Evolutionary conservation across 192 early-diverging fungal genomes (phyloP).

Genomic region (Anaeromyces robustus): DNA sequence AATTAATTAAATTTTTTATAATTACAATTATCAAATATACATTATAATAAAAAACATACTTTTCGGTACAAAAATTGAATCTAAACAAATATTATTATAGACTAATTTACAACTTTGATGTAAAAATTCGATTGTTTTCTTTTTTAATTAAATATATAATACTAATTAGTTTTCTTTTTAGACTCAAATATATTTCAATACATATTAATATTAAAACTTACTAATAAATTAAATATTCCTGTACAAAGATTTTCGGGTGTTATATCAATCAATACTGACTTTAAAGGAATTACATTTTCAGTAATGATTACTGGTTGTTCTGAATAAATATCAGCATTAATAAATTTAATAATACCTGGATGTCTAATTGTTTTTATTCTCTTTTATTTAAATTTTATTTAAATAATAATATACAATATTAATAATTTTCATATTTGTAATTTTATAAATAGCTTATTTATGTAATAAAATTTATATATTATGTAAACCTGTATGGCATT

Average conservation of each 20-base stretch:
- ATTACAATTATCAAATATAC: too few relatives aligned
- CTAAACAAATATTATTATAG: background rate
- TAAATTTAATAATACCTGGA: background rate
- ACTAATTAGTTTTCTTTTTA: too few relatives aligned
- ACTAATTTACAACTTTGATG: background rate
- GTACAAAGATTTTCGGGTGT: background rate
- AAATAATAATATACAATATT: too few relatives aligned
- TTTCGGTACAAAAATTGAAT: background rate
- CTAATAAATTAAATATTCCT: background rate
- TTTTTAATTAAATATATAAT: too few relatives aligned
- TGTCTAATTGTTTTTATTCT: background rate
- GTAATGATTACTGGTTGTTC: background rate
- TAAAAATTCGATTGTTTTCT: background rate
- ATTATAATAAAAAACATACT: background rate
- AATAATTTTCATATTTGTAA: too few relatives aligned
- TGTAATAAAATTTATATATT: too few relatives aligned
- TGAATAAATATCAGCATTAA: background rate
- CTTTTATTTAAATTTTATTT: background rate
- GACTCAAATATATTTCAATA: too few relatives aligned
- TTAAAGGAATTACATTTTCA: background rate
- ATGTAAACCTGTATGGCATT: background rate
- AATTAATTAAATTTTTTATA: background rate
- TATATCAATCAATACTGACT: background rate
- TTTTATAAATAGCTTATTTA: too few relatives aligned
- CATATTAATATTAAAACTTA: too few relatives aligned